phyloP scores from a whole-genome alignment of 1,284 basidiomycete species.

The Ganoderma lucidum region DNA sequence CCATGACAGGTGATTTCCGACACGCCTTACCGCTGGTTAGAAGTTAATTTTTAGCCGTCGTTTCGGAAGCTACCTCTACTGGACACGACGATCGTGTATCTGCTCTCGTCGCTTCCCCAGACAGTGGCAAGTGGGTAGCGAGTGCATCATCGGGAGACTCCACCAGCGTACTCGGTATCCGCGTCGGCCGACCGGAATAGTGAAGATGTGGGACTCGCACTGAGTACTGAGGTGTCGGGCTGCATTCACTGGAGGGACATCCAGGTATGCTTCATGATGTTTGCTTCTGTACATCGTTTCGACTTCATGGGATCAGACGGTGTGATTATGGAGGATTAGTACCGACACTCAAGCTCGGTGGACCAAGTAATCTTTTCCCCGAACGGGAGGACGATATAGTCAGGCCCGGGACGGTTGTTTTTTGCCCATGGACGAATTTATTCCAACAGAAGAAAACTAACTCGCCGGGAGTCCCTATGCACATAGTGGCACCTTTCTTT shows the following conservation, averaged over 20 bases:
- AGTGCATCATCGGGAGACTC: not conserved
- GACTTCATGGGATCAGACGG: slow-evolving; percentile 20
- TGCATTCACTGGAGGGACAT: not conserved
- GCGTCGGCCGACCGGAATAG: not conserved
- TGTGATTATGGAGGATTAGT: slow-evolving; percentile 21
- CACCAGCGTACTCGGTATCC: not conserved
- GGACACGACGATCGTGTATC: not conserved
- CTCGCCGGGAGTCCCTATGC: too few relatives aligned
- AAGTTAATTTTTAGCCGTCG: not conserved
- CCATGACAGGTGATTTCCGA: not conserved
- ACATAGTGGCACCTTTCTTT: too few relatives aligned
- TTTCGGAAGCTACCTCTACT: not conserved
- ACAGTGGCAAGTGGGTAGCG: slow-evolving; percentile 2
- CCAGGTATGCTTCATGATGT: not conserved
- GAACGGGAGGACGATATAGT: not conserved
- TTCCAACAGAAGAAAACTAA: not conserved
- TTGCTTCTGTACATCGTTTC: slow-evolving; percentile 18
- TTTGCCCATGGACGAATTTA: not conserved
- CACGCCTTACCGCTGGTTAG: not conserved
- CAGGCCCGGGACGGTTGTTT: slow-evolving; percentile 1
- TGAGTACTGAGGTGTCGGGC: not conserved
- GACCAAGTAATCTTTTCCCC: not conserved
- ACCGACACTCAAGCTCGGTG: not conserved
- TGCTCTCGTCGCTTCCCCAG: not conserved
- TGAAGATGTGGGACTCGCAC: not conserved